phyloP scores from a whole-genome alignment of 305 asterid species.

The Solanum hybrid region DNA sequence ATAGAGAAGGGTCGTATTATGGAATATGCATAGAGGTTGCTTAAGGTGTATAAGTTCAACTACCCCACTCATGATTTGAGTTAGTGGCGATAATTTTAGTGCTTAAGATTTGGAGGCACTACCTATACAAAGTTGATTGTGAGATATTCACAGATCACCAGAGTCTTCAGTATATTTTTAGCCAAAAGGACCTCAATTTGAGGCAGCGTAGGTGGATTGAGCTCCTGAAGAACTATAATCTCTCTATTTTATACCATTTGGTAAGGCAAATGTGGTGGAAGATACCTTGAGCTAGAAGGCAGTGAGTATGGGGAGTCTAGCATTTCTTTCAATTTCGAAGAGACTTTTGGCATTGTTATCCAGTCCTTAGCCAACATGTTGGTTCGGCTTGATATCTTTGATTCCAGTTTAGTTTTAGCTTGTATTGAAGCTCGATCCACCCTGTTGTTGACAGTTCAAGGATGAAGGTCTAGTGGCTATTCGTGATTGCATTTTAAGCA shows the following conservation, averaged over 20 bases:
- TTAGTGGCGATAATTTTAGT: neutral
- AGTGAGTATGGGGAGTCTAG: neutral
- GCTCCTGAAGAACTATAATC: neutral
- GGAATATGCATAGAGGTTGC: neutral
- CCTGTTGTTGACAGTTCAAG: neutral
- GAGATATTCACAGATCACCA: neutral
- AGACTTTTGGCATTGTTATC: neutral
- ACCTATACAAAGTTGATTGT: neutral
- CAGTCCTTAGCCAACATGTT: neutral
- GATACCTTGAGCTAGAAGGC: neutral
- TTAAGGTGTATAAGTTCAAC: neutral
- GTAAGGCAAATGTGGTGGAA: neutral
- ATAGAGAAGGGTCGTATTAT: no score
- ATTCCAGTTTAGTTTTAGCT: neutral
- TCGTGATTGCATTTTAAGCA: neutral
- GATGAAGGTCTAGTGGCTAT: neutral
- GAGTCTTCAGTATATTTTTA: no score
- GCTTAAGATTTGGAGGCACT: neutral
- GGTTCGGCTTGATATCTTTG: neutral
- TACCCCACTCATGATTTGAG: neutral
- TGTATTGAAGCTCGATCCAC: neutral
- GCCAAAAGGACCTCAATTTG: neutral
- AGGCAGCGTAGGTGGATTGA: neutral
- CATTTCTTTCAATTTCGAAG: neutral
- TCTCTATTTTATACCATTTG: neutral